A percentile compares a stretch with the other conserved stretches of the same genome.
Conservation (phyloP, 73 alveolate species). For the Paramecium octaurelia region DNA sequence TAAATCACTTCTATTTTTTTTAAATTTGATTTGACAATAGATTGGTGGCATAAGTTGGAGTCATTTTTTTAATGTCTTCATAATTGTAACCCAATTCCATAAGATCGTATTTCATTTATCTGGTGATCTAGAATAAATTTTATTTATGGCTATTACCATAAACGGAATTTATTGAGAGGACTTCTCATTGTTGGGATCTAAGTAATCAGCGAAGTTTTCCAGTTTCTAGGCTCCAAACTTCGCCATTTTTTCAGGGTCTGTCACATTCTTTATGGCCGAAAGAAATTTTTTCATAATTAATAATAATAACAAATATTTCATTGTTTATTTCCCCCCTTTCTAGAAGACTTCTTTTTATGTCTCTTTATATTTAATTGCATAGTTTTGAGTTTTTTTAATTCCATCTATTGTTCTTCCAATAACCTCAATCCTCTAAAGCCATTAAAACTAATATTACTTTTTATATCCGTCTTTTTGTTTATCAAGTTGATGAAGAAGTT, state of each 20-base stretch:
- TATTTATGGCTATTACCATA: background rate
- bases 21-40: background rate
- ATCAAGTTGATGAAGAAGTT: background rate
- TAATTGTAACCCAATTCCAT: background rate
- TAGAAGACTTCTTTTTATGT: slow-evolving; percentile 15
- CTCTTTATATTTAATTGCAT: slow-evolving; percentile 6
- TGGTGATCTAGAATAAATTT: background rate
- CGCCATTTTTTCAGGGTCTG: background rate
- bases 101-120: background rate
- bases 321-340: slow-evolving; percentile 20
- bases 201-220: slow-evolving; percentile 25
- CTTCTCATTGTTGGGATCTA: background rate
- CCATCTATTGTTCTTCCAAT: background rate
- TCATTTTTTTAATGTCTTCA: slow-evolving; percentile 24
- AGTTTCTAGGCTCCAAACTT: background rate
- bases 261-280: background rate
- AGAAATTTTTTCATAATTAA: slow-evolving; percentile 11
- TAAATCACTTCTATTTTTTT: background rate
- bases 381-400: background rate
- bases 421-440: background rate
- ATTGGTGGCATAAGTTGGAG: slow-evolving; percentile 12
- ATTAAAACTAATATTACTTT: background rate
- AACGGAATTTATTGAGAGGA: background rate
- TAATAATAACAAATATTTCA: slow-evolving; percentile 1
- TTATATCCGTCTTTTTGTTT: background rate